These are phyloP conservation scores for Gardenia jasminoides DNA, from an alignment of 257 asterid genomes.

Conservation along the genomic window DNA sequence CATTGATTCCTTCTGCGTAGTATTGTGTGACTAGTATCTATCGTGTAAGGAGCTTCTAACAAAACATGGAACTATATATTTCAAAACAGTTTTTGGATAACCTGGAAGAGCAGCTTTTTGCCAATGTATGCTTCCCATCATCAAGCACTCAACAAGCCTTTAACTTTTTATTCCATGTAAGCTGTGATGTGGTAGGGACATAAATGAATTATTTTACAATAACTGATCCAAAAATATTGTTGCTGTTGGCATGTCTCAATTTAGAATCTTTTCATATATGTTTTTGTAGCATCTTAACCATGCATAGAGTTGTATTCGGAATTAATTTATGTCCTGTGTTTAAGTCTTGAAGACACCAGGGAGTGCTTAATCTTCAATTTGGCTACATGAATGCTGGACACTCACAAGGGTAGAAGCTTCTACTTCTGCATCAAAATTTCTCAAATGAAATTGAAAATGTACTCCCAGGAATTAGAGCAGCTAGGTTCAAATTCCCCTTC, in stretches of 20 bases:
- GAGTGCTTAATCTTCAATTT: too few relatives aligned
- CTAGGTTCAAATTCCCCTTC: constrained; percentile 30
- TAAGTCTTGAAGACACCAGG: too few relatives aligned
- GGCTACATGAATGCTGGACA: too few relatives aligned
- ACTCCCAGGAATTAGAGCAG: too few relatives aligned
- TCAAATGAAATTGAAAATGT: too few relatives aligned
- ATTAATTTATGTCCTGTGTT: not conserved
- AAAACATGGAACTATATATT: not conserved
- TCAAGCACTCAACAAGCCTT: not conserved
- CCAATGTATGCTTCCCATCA: not conserved
- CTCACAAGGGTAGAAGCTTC: not conserved
- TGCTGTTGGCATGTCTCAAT: too few relatives aligned
- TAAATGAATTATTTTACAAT: too few relatives aligned
- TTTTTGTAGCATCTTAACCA: constrained; percentile 8
- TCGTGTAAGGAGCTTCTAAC: not conserved
- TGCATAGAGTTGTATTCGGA: not conserved
- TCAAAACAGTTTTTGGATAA: not conserved
- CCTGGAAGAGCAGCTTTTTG: not conserved
- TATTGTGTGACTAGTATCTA: not conserved
- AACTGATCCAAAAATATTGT: too few relatives aligned
- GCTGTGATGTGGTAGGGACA: not conserved
- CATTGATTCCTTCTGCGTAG: not conserved
- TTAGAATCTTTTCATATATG: too few relatives aligned
- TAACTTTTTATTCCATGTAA: too few relatives aligned
- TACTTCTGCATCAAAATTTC: not conserved